phyloP scores from a whole-genome alignment of 2,329 filamentous ascomycete genomes.

The Aspergillus sp. region DNA sequence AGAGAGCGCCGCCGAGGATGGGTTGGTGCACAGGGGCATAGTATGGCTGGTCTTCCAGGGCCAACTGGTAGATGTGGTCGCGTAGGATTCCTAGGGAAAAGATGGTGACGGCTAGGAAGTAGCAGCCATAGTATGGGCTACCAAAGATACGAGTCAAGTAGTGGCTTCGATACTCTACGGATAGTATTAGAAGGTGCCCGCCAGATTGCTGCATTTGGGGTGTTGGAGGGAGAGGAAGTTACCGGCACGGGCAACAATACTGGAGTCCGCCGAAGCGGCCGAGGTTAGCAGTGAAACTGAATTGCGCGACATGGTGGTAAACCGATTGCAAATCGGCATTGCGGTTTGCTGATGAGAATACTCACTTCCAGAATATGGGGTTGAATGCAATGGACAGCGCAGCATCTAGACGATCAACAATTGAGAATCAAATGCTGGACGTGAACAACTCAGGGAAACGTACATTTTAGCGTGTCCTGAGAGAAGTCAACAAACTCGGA shows the following conservation, averaged over 20 bases:
- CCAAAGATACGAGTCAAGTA: slow-evolving; percentile 85
- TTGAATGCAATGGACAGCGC: slow-evolving; percentile 86
- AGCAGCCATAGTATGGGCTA: slow-evolving; percentile 79
- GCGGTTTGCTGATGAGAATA: slow-evolving; percentile 20
- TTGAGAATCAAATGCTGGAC: slow-evolving; percentile 29
- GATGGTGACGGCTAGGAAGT: slow-evolving; percentile 82
- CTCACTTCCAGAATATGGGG: slow-evolving; percentile 99
- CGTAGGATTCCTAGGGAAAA: slow-evolving; percentile 89
- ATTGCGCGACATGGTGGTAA: slow-evolving; percentile 6
- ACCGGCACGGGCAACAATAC: slow-evolving; percentile 83
- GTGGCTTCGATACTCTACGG: slow-evolving; percentile 84
- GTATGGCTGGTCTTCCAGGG: slow-evolving; percentile 72
- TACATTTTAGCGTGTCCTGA: slow-evolving; percentile 67
- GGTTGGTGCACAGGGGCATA: slow-evolving; percentile 69
- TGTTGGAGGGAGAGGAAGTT: slow-evolving; percentile 21
- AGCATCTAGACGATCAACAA: slow-evolving; percentile 60
- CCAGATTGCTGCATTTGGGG: slow-evolving; percentile 5
- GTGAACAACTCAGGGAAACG: slow-evolving; percentile 27
- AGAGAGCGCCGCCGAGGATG: slow-evolving; percentile 68
- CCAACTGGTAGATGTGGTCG: slow-evolving; percentile 82
- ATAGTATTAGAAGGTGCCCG: slow-evolving; percentile 11
- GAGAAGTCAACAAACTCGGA: slow-evolving; percentile 59
- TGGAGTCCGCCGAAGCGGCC: slow-evolving; percentile 37
- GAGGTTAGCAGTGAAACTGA: not conserved
- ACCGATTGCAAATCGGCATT: not conserved